These are phyloP conservation scores for Pterocarpus macrocarpus DNA, from an alignment of 306 rosid species.

Conservation along the genomic window DNA sequence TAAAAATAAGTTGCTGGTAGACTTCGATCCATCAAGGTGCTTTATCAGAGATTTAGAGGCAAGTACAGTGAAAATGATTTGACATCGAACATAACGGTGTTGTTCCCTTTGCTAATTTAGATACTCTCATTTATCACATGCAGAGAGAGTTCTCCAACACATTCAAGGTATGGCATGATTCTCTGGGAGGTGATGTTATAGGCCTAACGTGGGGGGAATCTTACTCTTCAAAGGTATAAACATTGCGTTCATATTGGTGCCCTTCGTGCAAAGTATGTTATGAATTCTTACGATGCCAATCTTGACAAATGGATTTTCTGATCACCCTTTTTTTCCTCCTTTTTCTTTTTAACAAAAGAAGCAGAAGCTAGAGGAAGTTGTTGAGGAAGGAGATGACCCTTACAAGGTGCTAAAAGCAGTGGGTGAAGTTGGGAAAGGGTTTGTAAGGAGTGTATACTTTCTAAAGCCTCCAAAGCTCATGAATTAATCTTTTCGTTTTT, in stretches of 20 bases:
- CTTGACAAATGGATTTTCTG: slow-evolving; percentile 29
- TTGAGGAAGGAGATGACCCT: slow-evolving; percentile 62
- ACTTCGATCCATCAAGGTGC: slow-evolving; percentile 85
- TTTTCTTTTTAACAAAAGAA: slow-evolving; percentile 52
- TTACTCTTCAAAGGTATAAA: slow-evolving; percentile 71
- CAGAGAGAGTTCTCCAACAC: slow-evolving; percentile 72
- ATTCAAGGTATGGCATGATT: slow-evolving; percentile 90
- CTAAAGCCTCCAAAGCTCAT: slow-evolving; percentile 70
- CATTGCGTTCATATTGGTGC: background rate
- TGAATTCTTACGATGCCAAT: slow-evolving; percentile 11
- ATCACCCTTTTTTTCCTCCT: slow-evolving; percentile 8
- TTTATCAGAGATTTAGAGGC: slow-evolving; percentile 82
- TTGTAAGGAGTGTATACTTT: slow-evolving; percentile 74
- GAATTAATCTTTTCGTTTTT: slow-evolving; percentile 5
- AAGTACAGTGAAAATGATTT: slow-evolving; percentile 48
- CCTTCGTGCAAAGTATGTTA: background rate
- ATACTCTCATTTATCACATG: slow-evolving; percentile 38
- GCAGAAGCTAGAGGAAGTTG: slow-evolving; percentile 69
- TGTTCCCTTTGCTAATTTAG: slow-evolving; percentile 32
- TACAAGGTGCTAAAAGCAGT: slow-evolving; percentile 62
- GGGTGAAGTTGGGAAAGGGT: slow-evolving; percentile 85
- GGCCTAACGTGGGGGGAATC: slow-evolving; percentile 87
- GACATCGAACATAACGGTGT: slow-evolving; percentile 11
- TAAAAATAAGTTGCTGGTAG: slow-evolving; percentile 73
- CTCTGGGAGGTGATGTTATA: slow-evolving; percentile 90